Evolutionary conservation across 768 basidiomycete species (phyloP).

Genomic region (Lactarius hatsudake): DNA sequence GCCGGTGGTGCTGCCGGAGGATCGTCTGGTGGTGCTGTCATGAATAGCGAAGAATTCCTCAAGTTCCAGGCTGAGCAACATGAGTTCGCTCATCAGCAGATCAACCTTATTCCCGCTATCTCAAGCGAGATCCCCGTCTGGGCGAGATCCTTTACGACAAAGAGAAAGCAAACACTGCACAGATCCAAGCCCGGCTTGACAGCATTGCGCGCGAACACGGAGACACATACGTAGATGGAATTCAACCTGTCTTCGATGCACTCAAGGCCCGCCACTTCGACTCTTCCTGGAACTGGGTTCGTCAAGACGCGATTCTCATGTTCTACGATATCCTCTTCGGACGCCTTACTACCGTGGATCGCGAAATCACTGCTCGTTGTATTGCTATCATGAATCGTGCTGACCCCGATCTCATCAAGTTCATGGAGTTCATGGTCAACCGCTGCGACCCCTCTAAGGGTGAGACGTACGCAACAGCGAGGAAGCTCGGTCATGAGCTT

Average conservation of each 20-base stretch:
- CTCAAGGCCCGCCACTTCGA: slow-evolving; percentile 98
- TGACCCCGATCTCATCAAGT: slow-evolving; percentile 84
- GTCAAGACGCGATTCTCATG: slow-evolving; percentile 95
- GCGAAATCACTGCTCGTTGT: slow-evolving; percentile 95
- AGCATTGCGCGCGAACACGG: slow-evolving; percentile 90
- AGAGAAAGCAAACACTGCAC: slow-evolving; percentile 69
- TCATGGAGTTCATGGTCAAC: slow-evolving; percentile 96
- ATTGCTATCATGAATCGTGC: slow-evolving; percentile 97
- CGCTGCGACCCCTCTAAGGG: slow-evolving; percentile 76
- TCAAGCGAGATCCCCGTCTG: slow-evolving; percentile 87
- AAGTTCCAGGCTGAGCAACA: slow-evolving; percentile 95
- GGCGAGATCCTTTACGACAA: slow-evolving; percentile 88
- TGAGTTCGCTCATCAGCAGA: slow-evolving; percentile 86
- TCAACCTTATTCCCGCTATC: slow-evolving; percentile 98
- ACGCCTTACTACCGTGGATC: slow-evolving; percentile 88
- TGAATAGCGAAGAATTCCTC: slow-evolving; percentile 97
- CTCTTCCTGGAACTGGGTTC: slow-evolving; percentile 99
- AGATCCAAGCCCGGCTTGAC: slow-evolving; percentile 84
- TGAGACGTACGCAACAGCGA: slow-evolving; percentile 91
- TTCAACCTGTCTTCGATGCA: slow-evolving; percentile 91
- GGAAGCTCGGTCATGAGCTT: slow-evolving; percentile 94
- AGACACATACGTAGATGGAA: slow-evolving; percentile 89
- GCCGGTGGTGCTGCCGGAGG: slow-evolving; percentile 59
- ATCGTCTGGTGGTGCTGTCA: slow-evolving; percentile 72
- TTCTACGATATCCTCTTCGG: slow-evolving; percentile 99